A percentile compares a stretch with the other conserved stretches of the same genome.
phyloP scores from a whole-genome alignment of 2,329 filamentous ascomycete genomes.

The Ilyonectria robusta region DNA sequence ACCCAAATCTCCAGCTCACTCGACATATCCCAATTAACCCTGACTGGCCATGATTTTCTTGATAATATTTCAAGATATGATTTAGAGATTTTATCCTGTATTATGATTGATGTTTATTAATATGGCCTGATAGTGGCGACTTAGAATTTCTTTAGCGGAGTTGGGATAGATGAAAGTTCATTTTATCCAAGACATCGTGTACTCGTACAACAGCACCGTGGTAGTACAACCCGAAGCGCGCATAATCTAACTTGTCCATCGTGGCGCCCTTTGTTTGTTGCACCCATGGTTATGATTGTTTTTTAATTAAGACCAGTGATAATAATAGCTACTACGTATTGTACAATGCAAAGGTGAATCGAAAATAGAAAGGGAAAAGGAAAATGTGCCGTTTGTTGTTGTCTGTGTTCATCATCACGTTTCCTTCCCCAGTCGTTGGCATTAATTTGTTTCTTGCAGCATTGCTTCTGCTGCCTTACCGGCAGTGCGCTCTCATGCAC shows the following conservation, averaged over 20 bases:
- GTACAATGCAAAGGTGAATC: background rate
- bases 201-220: background rate
- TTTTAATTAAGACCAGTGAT: background rate
- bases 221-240: background rate
- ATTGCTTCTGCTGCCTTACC: constrained; percentile 1
- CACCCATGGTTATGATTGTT: background rate
- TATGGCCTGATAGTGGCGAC: too few relatives aligned
- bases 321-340: constrained; percentile 8
- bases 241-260: constrained; percentile 1
- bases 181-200: background rate
- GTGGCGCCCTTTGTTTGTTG: background rate
- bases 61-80: too few relatives aligned
- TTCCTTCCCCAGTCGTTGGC: background rate
- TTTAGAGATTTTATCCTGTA: too few relatives aligned
- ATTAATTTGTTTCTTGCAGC: background rate
- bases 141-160: too few relatives aligned
- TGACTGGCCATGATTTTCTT: too few relatives aligned
- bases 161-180: constrained; percentile 3
- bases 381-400: background rate
- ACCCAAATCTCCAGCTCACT: too few relatives aligned
- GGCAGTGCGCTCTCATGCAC: background rate
- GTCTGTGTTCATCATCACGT: background rate
- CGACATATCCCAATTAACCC: too few relatives aligned
- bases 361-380: background rate
- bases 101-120: too few relatives aligned